A percentile compares a stretch with the other conserved stretches of the same genome.
These are phyloP conservation scores for Pancytospora philotis DNA, from an alignment of 371 early-diverging fungal species.

Conservation along the genomic window DNA sequence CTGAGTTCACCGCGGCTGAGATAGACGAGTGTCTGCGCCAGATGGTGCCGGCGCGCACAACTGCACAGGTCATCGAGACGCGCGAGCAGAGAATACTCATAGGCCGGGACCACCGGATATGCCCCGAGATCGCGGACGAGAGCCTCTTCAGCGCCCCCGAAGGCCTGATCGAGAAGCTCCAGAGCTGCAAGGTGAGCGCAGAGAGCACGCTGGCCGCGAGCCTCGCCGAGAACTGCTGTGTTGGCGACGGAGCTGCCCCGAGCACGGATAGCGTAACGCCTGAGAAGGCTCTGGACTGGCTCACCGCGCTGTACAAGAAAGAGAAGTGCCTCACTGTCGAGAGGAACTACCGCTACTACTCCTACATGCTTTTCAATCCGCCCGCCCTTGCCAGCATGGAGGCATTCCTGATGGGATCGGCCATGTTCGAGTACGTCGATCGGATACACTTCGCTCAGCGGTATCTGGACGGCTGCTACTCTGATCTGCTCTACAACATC, in stretches of 20 bases:
- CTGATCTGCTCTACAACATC: constrained; percentile 27
- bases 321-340: constrained; percentile 4
- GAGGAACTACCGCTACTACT: constrained; percentile 37
- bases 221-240: constrained; percentile 5
- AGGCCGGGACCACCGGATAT: neutral
- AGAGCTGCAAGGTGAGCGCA: neutral
- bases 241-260: too few relatives aligned
- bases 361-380: constrained; percentile 21
- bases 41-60: constrained; percentile 2
- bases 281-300: neutral
- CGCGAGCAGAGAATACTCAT: neutral
- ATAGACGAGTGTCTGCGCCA: neutral
- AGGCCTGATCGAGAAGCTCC: neutral
- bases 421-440: constrained; percentile 43
- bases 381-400: constrained; percentile 10
- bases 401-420: constrained; percentile 37
- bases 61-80: constrained; percentile 16
- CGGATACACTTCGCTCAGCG: constrained; percentile 28
- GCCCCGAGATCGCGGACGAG: neutral
- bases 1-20: too few relatives aligned
- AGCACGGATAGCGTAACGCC: too few relatives aligned
- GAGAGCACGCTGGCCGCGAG: neutral
- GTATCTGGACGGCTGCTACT: neutral
- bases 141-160: neutral
- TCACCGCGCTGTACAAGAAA: constrained; percentile 21